phyloP scores from a whole-genome alignment of 2,329 filamentous ascomycete genomes.

The Pseudopyricularia cyperi region DNA sequence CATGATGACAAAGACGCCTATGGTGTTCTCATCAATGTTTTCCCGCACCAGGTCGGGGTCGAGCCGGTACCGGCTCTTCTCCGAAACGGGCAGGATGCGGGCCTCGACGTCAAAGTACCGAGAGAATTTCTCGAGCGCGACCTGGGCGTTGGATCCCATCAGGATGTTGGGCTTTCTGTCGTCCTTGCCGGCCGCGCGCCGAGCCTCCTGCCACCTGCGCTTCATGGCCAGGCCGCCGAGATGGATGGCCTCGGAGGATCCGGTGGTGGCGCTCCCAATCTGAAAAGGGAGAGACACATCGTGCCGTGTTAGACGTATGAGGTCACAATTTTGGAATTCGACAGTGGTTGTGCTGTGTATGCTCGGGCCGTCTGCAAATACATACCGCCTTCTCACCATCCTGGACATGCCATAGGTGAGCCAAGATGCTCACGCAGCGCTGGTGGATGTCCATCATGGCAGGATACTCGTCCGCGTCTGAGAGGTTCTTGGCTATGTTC shows the following conservation, averaged over 20 bases:
- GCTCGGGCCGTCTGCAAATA: background rate
- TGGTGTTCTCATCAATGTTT: conserved; percentile 64
- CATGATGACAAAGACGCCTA: conserved; percentile 61
- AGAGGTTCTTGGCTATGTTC: conserved; percentile 58
- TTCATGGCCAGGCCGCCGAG: conserved; percentile 63
- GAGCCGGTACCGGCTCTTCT: conserved; percentile 46
- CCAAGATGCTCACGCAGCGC: conserved; percentile 56
- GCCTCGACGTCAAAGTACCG: conserved; percentile 64
- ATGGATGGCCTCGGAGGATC: conserved; percentile 59
- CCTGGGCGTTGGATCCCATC: conserved; percentile 63
- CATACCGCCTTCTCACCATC: conserved; percentile 42
- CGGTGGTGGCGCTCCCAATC: conserved; percentile 55
- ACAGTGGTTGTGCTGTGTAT: background rate
- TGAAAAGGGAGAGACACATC: too few relatives aligned
- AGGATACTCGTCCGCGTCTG: conserved; percentile 56
- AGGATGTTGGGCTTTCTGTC: conserved; percentile 55
- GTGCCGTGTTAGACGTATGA: too few relatives aligned
- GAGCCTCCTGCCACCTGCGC: conserved; percentile 56
- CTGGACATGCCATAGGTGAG: conserved; percentile 51
- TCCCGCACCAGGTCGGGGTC: conserved; percentile 51
- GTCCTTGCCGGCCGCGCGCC: conserved; percentile 47
- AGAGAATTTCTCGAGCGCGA: conserved; percentile 60
- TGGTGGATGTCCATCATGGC: conserved; percentile 46
- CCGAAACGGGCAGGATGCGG: conserved; percentile 48
- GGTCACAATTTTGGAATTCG: too few relatives aligned